A percentile compares a stretch with the other conserved stretches of the same genome.
Conservation (phyloP, 306 rosid genomes). For the Quercus wislizeni region DNA sequence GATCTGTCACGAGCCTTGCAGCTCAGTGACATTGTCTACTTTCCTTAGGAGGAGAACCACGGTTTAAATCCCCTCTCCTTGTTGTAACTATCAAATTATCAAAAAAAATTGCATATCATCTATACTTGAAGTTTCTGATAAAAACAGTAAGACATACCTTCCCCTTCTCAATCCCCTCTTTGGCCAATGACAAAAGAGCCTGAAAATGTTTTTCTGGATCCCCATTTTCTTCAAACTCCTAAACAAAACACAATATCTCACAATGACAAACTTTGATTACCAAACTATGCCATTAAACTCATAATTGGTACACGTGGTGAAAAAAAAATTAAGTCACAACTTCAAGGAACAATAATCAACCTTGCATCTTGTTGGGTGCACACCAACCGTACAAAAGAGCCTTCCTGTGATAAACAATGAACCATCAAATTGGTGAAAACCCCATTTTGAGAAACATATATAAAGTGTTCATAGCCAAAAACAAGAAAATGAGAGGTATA, state of each 20-base stretch:
- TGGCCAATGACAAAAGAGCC: constrained; percentile 78
- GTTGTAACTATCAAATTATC: no score
- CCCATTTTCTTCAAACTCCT: constrained; percentile 91
- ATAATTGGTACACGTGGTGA: neutral
- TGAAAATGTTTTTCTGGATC: constrained; percentile 90
- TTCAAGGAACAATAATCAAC: constrained; percentile 37
- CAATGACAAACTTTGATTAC: constrained; percentile 25
- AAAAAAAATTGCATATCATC: neutral
- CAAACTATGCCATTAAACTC: neutral
- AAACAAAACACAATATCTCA: constrained; percentile 28
- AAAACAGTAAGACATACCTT: constrained; percentile 47
- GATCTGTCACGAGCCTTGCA: no score
- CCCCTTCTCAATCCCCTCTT: constrained; percentile 91
- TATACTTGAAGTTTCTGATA: neutral
- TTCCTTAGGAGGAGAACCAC: no score
- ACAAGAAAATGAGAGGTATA: neutral
- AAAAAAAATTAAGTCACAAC: neutral
- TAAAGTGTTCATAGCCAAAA: constrained; percentile 1
- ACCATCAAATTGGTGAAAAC: constrained; percentile 22
- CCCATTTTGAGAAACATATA: constrained; percentile 2
- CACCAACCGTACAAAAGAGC: constrained; percentile 92
- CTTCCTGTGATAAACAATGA: constrained; percentile 53
- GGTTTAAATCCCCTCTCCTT: no score
- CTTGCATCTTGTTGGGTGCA: constrained; percentile 99
- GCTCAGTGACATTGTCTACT: no score